Conservation (phyloP, 768 basidiomycete species). For the Suillus sp. region DNA sequence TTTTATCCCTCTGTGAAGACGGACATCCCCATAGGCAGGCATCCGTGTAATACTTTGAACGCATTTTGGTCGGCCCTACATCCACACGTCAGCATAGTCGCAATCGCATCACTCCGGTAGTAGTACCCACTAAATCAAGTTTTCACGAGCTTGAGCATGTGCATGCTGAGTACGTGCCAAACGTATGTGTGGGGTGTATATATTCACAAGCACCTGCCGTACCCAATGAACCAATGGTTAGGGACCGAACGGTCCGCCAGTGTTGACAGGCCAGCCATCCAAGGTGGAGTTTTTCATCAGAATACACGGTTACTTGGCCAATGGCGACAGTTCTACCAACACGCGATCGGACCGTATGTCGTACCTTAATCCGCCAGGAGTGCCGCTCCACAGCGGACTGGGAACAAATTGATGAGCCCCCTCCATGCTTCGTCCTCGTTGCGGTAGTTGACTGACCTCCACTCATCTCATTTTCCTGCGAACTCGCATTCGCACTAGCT, state of each 20-base stretch:
- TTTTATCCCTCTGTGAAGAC: neutral
- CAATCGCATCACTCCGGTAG: neutral
- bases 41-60: neutral
- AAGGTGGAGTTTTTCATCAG: neutral
- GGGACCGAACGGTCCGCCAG: no score
- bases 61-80: neutral
- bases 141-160: neutral
- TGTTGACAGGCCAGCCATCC: neutral
- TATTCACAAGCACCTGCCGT: neutral
- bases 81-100: neutral
- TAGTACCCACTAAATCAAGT: neutral
- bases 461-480: neutral
- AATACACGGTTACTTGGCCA: neutral
- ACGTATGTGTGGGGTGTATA: neutral
- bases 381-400: neutral
- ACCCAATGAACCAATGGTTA: neutral
- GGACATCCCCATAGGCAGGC: neutral
- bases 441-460: no score
- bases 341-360: neutral
- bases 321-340: neutral
- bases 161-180: neutral
- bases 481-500: neutral
- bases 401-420: no score
- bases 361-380: neutral
- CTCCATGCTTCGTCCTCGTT: no score